Base-by-base conservation (phyloP, 345 rosid species). In the Alliaria petiolata region DNA sequence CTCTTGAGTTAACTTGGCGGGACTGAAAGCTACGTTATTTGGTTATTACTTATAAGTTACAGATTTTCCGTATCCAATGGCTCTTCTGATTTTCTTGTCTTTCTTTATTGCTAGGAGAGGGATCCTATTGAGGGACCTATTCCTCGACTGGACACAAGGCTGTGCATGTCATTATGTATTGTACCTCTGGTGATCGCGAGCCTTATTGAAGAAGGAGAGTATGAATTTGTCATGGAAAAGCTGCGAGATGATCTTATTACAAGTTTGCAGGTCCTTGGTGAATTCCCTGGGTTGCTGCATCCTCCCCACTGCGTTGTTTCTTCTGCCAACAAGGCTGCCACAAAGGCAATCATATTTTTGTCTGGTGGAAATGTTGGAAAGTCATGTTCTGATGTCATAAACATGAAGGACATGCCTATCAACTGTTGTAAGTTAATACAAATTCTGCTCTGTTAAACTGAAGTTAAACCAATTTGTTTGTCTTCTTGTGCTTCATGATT, bases 121-220 rank as follows among this genome's bases (percentile, higher is more conserved):
- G 92, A 95, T 80, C 90, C 97, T 53, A 83, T 84, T 71, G 99
- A 95, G 79, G 98, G 93, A 42, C 98, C 98, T 46, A 79, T 87
- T 69, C 98, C 98, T 74, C 88, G 87, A 31, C 76, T 86, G 57
- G 98, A 95, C 77, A 86, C 97, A 67, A 86, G 89, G 80, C 81
- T 95, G 71, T 83, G 91, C 84, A 82, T 95, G 97, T 78, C 93
- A 78, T 78, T 92, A 28, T 88, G 92, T 65, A 83, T 89, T 73
- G 85, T 85, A 45, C 87, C 93, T 71, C 89, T 91, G 65, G 89
- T 87, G 65, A 80, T 89, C 65, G 86, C 89, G 45, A 83, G 86
- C 79, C 85, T 95, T 78, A 87, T 95, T 9, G 99, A 92, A 80
- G 98, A 91, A 74, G 96, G 85, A 54, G 93, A 88, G 78, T 63